These are phyloP conservation scores for Bjerkandera adusta DNA, from an alignment of 1,284 basidiomycete genomes.

Conservation along the genomic window DNA sequence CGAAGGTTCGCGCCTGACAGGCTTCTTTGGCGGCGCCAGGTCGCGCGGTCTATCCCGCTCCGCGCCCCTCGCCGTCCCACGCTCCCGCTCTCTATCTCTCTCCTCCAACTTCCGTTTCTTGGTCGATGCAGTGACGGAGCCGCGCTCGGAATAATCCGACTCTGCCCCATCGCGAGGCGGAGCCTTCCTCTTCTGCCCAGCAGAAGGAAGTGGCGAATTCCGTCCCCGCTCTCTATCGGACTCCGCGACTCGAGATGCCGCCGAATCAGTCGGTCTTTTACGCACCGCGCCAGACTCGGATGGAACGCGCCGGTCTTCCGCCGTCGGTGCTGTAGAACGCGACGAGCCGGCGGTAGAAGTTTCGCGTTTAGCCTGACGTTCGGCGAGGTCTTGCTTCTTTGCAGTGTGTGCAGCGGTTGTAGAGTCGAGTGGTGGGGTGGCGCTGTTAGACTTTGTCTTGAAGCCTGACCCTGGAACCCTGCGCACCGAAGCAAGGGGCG, in stretches of 20 bases:
- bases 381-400: constrained; percentile 15
- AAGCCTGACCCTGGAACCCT: constrained; percentile 51
- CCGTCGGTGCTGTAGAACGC: constrained; percentile 20
- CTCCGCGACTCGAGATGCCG: constrained; percentile 18
- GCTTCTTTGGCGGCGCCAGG: constrained; percentile 31
- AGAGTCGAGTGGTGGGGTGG: constrained; percentile 19
- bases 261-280: constrained; percentile 15
- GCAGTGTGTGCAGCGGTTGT: constrained; percentile 15
- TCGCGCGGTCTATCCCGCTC: constrained; percentile 21
- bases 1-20: constrained; percentile 24
- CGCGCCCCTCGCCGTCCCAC: constrained; percentile 16
- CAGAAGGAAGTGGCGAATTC: constrained; percentile 11
- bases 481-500: constrained; percentile 23
- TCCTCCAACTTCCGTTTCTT: constrained; percentile 30
- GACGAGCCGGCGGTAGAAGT: constrained; percentile 13
- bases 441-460: constrained; percentile 24
- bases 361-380: constrained; percentile 4
- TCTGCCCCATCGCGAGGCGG: constrained; percentile 16
- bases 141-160: constrained; percentile 26
- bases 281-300: no score
- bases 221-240: constrained; percentile 23
- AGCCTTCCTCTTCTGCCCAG: constrained; percentile 22
- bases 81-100: constrained; percentile 21
- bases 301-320: constrained; percentile 22
- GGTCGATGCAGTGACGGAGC: constrained; percentile 13